phyloP scores from a whole-genome alignment of 495 filamentous ascomycete species.

The Annulohypoxylon bovei region DNA sequence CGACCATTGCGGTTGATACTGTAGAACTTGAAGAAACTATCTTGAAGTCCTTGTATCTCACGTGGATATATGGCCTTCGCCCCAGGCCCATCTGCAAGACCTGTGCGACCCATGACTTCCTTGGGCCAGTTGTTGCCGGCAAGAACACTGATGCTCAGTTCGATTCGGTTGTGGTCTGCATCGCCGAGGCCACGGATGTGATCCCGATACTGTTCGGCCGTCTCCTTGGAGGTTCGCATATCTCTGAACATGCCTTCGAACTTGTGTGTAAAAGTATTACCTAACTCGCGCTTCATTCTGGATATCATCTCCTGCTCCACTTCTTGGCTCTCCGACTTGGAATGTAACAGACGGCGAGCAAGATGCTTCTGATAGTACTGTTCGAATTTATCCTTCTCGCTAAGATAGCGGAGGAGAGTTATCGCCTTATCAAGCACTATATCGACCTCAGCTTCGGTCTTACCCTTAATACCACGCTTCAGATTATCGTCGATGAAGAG shows the following conservation, averaged over 20 bases:
- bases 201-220: constrained; percentile 77
- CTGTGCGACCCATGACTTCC: constrained; percentile 73
- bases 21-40: constrained; percentile 92
- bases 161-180: constrained; percentile 72
- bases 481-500: constrained; percentile 98
- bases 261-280: constrained; percentile 90
- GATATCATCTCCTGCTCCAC: constrained; percentile 95
- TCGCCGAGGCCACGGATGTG: constrained; percentile 73
- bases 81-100: constrained; percentile 59
- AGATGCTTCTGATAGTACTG: constrained; percentile 99
- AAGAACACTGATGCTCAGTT: constrained; percentile 84
- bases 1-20: constrained; percentile 86
- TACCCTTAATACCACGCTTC: constrained; percentile 91
- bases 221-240: constrained; percentile 88
- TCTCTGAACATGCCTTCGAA: constrained; percentile 99
- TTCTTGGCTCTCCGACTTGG: constrained; percentile 86
- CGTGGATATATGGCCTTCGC: constrained; percentile 74
- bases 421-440: constrained; percentile 88
- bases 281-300: constrained; percentile 94
- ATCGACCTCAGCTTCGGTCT: constrained; percentile 92
- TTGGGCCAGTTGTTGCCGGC: constrained; percentile 95
- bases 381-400: constrained; percentile 96
- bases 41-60: constrained; percentile 78
- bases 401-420: constrained; percentile 82
- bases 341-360: constrained; percentile 82